Conservation (phyloP, 1,139 yeast genomes). For the Candida gigantensis region DNA sequence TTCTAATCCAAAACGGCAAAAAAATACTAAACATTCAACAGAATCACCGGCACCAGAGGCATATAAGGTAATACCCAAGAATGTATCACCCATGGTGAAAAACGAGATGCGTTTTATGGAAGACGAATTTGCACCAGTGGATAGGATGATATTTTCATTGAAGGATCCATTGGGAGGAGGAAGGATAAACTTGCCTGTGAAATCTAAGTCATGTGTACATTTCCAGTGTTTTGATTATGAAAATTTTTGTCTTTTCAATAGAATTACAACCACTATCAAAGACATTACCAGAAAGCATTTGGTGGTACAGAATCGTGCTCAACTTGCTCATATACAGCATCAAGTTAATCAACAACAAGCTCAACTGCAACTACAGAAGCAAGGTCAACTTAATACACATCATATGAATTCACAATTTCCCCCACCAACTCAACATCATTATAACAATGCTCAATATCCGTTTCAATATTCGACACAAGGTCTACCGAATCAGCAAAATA, state of each 20-base stretch:
- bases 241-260: constrained; percentile 42
- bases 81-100: constrained; percentile 23
- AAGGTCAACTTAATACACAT: no score
- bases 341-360: constrained; percentile 4
- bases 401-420: background rate
- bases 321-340: constrained; percentile 22
- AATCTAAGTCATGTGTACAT: constrained; percentile 38
- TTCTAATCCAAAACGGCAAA: background rate
- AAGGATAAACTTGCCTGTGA: constrained; percentile 42
- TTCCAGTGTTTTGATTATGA: constrained; percentile 52
- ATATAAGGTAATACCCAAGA: constrained; percentile 29
- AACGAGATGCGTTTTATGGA: constrained; percentile 23
- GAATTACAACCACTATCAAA: constrained; percentile 33
- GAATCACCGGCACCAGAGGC: constrained; percentile 5
- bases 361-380: no score
- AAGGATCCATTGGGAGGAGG: constrained; percentile 39
- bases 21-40: background rate
- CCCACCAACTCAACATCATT: background rate
- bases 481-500: no score
- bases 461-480: no score
- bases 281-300: constrained; percentile 30
- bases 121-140: constrained; percentile 28
- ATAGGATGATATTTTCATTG: constrained; percentile 29
- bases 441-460: no score
- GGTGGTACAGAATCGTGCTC: constrained; percentile 26